phyloP scores from a whole-genome alignment of 2,329 filamentous ascomycete genomes.

The Penicillium sp. region DNA sequence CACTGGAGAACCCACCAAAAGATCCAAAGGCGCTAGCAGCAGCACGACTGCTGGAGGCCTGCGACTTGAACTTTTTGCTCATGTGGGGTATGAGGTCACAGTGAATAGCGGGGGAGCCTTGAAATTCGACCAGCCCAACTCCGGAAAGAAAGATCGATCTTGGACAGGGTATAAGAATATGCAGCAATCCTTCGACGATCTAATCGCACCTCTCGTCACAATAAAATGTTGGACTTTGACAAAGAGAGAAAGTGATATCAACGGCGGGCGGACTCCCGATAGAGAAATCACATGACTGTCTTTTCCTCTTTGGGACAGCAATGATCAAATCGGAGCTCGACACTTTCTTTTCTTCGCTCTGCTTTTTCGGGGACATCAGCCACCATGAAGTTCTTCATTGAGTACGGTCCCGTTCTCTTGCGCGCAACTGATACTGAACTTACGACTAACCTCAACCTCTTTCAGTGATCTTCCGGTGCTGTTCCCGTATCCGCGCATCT shows the following conservation, averaged over 20 bases:
- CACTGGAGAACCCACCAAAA: slow-evolving; percentile 41
- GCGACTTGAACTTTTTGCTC: slow-evolving; percentile 63
- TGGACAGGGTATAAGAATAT: not conserved
- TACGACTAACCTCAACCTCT: slow-evolving; percentile 6
- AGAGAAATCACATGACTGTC: slow-evolving; percentile 35
- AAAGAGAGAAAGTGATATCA: slow-evolving; percentile 12
- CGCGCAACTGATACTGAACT: not conserved
- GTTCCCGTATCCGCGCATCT: slow-evolving; percentile 73
- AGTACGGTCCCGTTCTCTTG: slow-evolving; percentile 46
- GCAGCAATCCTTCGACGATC: not conserved
- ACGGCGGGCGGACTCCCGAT: slow-evolving; percentile 29
- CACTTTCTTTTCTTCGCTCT: slow-evolving; percentile 9
- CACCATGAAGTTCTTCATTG: slow-evolving; percentile 77
- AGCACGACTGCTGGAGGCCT: slow-evolving; percentile 63
- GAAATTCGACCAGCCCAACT: slow-evolving; percentile 6
- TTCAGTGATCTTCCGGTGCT: slow-evolving; percentile 65
- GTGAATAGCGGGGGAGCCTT: slow-evolving; percentile 22
- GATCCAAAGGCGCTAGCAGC: slow-evolving; percentile 50
- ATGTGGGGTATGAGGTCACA: slow-evolving; percentile 34
- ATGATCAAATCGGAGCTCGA: slow-evolving; percentile 16
- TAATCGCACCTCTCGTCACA: not conserved
- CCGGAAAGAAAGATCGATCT: slow-evolving; percentile 1
- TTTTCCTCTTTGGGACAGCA: slow-evolving; percentile 30
- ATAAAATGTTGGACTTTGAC: slow-evolving; percentile 3
- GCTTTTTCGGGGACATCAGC: slow-evolving; percentile 19